Base-by-base conservation (phyloP, 495 filamentous ascomycete genomes). In the Aspergillus baeticus region DNA sequence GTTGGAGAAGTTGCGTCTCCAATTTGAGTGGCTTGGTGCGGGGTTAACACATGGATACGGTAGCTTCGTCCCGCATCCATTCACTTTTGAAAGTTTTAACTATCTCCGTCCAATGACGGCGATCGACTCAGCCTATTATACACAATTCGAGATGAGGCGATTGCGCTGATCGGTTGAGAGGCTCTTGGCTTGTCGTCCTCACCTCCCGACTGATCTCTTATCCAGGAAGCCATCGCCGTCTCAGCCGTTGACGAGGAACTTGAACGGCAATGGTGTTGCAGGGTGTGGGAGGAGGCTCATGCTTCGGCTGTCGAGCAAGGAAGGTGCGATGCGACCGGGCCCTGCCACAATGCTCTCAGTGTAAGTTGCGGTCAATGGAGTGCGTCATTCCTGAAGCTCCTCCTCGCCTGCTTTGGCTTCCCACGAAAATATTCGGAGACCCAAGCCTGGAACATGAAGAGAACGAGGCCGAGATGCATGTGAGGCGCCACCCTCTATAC, bases 281-380 rank as follows among this genome's bases (percentile, higher is more conserved):
- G 18, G 13, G 15, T n/a, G 14, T 31, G 18, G 47, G 47, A 44
- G 39, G 41, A 36, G 11, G 38, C 23, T 54, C 51, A 34, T 54
- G 51, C 31, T 31, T 54, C 38, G 45, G 21, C 17, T 54, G 51
- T 44, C 51, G 51, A 1, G 15, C 51, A 44, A 43, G 51, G 38
- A 54, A 54, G 41, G 51, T 54, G 23, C 51, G 51, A 18, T 54
- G 51, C 20, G 51, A 54, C 22, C 51, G 51, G 7, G 29, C 17
- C n/a, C 20, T 36, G 6, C 51, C 51, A 11, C 51, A 45, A 54
- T 54, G 51, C 15, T 45, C 41, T 15, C 38, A 54, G 15, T 54
- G 51, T 39, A 54, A 26, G 17, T 23, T 36, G 7, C 17, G 38
- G 41, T 42, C 31, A 20, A 10, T 54, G 39, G 38, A 54, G 26